Evolutionary conservation across 805 yeast species (phyloP), one percentile per base, ranked within the genome.

Genomic region (Phaffomyces thermotolerans): DNA sequence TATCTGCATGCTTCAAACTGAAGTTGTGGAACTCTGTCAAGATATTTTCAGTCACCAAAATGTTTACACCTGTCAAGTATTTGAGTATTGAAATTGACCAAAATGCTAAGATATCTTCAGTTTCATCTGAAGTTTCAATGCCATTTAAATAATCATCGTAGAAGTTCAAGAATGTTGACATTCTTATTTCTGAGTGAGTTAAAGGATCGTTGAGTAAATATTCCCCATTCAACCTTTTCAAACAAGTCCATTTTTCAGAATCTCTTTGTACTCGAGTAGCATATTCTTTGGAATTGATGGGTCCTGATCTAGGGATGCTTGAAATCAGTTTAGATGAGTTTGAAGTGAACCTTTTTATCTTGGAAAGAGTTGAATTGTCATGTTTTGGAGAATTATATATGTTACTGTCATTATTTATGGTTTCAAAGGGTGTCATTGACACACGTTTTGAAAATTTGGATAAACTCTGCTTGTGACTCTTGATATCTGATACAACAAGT

Each of bases 81-180:
- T 54, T 57, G n/a, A 58, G 32, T 2, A 56, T 56, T 12, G 47
- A 48, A 14, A 54, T 38, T 2, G 55, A 43, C 58, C 60, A 58
- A 27, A 42, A 54, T 3, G 44, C 44, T 5, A 51, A 17, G 4
- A 41, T 37, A 34, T 54, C 53, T 14, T 17, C 37, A 44, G 44
- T 23, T 37, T 41, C 36, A 44, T 15, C 9, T 31, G 18, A 9
- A 46, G 36, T 5, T 20, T 34, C 6, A 20, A 18, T 1, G 39
- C 34, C 18, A 6, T 36, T 25, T 5, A 57, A 22, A 5, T 43
- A 22, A 1, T 47, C 23, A 36, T 56, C 56, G 35, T 55, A 58
- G 13, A 43, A 43, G 13, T 50, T 53, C 1, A 54, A 29, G n/a
- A 57, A 51, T 1, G 50, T 36, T 3, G 38, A 37, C 5, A 58